phyloP scores from a whole-genome alignment of 371 early-diverging fungal species.

The Mucor mucedo region DNA sequence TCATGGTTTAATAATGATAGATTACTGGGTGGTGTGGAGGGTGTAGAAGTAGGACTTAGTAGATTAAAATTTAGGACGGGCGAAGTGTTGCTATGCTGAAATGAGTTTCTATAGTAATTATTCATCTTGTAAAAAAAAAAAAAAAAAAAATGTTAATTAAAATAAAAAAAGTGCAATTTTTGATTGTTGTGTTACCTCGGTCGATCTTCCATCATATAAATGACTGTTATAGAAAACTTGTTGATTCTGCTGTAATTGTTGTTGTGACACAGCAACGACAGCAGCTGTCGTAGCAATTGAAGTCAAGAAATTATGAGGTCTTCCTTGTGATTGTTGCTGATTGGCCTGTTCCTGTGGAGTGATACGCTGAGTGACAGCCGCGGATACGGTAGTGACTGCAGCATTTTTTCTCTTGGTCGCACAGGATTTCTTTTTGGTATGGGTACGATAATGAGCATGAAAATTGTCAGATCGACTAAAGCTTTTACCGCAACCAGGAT shows the following conservation, averaged over 20 bases:
- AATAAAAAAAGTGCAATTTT: no score
- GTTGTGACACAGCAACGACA: slow-evolving; percentile 20
- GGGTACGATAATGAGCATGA: slow-evolving; percentile 62
- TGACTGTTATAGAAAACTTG: slow-evolving; percentile 1
- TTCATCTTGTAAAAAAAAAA: slow-evolving; percentile 2
- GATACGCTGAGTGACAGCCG: slow-evolving; percentile 1
- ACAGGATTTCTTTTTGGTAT: slow-evolving; percentile 39
- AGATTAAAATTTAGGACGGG: background rate
- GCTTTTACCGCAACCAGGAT: slow-evolving; percentile 66
- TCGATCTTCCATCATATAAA: background rate
- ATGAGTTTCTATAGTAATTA: slow-evolving; percentile 5
- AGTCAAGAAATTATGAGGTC: background rate
- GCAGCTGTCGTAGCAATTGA: slow-evolving; percentile 16
- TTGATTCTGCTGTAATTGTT: slow-evolving; percentile 10
- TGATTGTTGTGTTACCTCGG: slow-evolving; percentile 10
- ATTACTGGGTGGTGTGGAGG: background rate
- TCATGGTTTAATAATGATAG: slow-evolving; percentile 14
- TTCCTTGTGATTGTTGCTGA: background rate
- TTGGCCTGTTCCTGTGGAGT: background rate
- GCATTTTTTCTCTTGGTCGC: slow-evolving; percentile 1
- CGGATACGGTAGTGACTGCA: slow-evolving; percentile 6
- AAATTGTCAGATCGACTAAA: slow-evolving; percentile 81
- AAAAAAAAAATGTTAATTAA: slow-evolving; percentile 1
- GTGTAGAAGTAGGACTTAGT: slow-evolving; percentile 3
- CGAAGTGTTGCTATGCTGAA: background rate